Percentiles rank a stretch among this genome's conserved stretches.
phyloP scores from a whole-genome alignment of 2,329 filamentous ascomycete genomes.

The Sclerotinia subarctica region DNA sequence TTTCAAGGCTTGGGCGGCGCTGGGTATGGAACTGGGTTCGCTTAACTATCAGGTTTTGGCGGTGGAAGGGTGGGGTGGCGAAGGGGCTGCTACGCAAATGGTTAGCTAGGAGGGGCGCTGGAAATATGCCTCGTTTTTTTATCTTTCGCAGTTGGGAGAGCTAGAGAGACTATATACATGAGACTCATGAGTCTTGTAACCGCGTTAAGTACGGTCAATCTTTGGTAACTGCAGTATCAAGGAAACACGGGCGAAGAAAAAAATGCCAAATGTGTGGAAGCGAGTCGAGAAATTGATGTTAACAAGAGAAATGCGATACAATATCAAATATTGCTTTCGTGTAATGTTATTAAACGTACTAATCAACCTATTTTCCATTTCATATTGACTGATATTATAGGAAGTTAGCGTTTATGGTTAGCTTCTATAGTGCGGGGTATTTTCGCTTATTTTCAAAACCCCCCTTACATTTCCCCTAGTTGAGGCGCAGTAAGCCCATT shows the following conservation, averaged over 20 bases:
- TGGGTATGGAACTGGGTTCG: conserved; percentile 47
- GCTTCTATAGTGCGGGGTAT: neutral
- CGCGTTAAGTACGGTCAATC: neutral
- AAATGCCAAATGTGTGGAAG: neutral
- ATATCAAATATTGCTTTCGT: neutral
- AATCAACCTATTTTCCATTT: neutral
- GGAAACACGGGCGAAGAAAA: neutral
- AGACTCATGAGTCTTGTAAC: neutral
- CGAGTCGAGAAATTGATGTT: neutral
- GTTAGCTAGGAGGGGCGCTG: neutral
- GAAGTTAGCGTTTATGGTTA: neutral
- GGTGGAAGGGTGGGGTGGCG: conserved; percentile 17
- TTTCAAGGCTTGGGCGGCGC: conserved; percentile 50
- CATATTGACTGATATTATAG: neutral
- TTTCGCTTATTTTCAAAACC: neutral
- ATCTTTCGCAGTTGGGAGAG: neutral
- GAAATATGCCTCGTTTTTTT: neutral
- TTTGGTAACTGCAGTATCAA: neutral
- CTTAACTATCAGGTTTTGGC: conserved; percentile 22
- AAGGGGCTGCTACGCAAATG: neutral
- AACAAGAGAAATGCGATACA: too few species aligned
- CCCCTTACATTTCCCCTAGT: neutral
- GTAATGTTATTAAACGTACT: neutral
- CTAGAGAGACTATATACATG: neutral
- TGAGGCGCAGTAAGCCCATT: neutral